Evolutionary conservation across 805 yeast species (phyloP), one percentile per base, ranked within the genome.

Genomic region (Barnettozyma botsteinii): DNA sequence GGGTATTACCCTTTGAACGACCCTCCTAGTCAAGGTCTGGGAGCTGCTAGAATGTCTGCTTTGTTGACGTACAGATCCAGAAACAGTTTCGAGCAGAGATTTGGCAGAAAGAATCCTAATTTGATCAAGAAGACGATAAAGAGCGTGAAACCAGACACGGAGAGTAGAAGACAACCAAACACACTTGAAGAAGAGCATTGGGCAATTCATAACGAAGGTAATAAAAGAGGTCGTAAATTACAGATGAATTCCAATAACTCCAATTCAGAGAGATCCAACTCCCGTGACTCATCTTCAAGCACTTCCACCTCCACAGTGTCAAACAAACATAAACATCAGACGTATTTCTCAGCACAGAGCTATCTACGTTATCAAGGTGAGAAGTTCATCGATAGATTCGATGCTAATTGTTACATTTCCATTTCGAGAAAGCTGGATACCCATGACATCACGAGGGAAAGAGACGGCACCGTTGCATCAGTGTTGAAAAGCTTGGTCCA

Each of bases 21-120:
- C 41, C 94, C 88, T 5, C 98, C 98, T 4, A 68, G 67, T 19
- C 72, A 80, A 9, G 98, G 98, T 0, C 65, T 93, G 18, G 84
- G 95, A 20, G 98, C 98, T 7, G 98, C 98, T 0, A 77, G 98
- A 62, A 93, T 93, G 98, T 76, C 96, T 10, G 98, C 98, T 0
- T 68, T 93, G 50, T 68, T 93, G 40, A 93, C 98, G 0, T 93
- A 93, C 58, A 73, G 98, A 51, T 85, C 95, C 6, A 72, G 98
- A 53, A 86, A 89, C 60, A 82, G 95, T 21, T 93, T 91, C 61
- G 98, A 93, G 58, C 66, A 81, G 37, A 75, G 94, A 53, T 93
- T 93, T 59, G 95, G 98, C n/a, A 75, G 98, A 56, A 81, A 79
- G 38, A 62, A 70, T 19, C 88, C 91, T 4, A 73, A 75, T 19